phyloP scores from a whole-genome alignment of 441 rosid species.

The Flueggea neowawraea region DNA sequence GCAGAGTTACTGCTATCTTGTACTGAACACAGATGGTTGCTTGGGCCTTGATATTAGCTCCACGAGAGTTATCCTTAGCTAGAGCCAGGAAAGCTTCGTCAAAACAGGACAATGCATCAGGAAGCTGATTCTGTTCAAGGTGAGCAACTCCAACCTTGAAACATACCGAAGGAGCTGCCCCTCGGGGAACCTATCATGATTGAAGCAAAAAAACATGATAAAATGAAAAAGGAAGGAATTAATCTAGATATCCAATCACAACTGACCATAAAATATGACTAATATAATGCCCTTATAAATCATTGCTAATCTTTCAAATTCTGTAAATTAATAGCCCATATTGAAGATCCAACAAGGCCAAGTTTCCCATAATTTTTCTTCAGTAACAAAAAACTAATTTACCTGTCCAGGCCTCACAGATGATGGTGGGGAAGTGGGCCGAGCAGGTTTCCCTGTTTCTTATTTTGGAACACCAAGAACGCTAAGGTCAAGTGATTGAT shows the following conservation, averaged over 20 bases:
- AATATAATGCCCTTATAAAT: no score
- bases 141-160: slow-evolving; percentile 96
- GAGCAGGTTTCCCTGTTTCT: slow-evolving; percentile 58
- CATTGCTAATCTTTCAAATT: not conserved
- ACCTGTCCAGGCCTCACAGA: slow-evolving; percentile 98
- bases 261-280: no score
- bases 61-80: slow-evolving; percentile 96
- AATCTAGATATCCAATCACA: not conserved
- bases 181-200: slow-evolving; percentile 79
- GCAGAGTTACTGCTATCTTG: slow-evolving; percentile 93
- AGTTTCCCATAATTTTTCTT: not conserved
- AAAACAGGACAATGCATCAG: slow-evolving; percentile 96
- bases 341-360: not conserved
- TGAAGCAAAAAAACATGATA: slow-evolving; percentile 7
- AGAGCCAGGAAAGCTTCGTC: slow-evolving; percentile 97
- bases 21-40: slow-evolving; percentile 98
- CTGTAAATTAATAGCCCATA: not conserved
- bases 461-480: slow-evolving; percentile 75
- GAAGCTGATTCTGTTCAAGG: slow-evolving; percentile 97
- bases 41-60: slow-evolving; percentile 96
- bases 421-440: slow-evolving; percentile 50
- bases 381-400: not conserved
- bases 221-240: not conserved
- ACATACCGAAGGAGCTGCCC: slow-evolving; percentile 89
- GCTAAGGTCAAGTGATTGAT: slow-evolving; percentile 95